phyloP scores from a whole-genome alignment of 106 monocot genomes.

The Hemerocallis citrina region DNA sequence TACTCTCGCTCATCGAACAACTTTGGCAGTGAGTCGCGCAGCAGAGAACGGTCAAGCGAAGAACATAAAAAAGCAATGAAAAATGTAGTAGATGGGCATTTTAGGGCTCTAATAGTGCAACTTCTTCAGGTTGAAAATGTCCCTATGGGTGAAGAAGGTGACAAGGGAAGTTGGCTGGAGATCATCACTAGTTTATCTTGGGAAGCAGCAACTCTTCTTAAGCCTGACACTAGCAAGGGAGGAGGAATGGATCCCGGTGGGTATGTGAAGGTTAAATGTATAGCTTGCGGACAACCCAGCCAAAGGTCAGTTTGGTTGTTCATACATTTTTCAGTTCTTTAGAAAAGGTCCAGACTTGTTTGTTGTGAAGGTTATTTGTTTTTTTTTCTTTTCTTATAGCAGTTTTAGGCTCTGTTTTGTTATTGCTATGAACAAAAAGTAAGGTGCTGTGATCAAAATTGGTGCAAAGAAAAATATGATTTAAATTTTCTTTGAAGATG shows the following conservation, averaged over 20 bases:
- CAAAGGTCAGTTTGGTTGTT: slow-evolving; percentile 49
- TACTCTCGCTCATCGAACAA: slow-evolving; percentile 38
- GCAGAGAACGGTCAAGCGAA: slow-evolving; percentile 36
- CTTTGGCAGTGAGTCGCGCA: slow-evolving; percentile 53
- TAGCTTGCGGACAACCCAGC: slow-evolving; percentile 70
- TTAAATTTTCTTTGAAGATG: no score
- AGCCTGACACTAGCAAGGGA: slow-evolving; percentile 74
- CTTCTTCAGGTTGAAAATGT: slow-evolving; percentile 82
- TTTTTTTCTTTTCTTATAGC: background rate
- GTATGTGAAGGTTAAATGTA: slow-evolving; percentile 85
- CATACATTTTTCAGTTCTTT: background rate
- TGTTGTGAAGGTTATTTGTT: background rate
- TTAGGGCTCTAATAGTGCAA: slow-evolving; percentile 76
- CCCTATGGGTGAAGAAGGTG: slow-evolving; percentile 47
- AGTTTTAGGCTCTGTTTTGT: background rate
- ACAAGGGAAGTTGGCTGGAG: slow-evolving; percentile 75
- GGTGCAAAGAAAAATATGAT: no score
- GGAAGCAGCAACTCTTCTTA: slow-evolving; percentile 85
- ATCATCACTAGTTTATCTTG: slow-evolving; percentile 80
- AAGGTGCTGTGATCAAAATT: no score
- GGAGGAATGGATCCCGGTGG: slow-evolving; percentile 91
- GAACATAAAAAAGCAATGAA: slow-evolving; percentile 72
- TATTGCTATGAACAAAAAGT: no score
- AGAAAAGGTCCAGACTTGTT: background rate
- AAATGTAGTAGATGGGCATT: slow-evolving; percentile 79